Conservation (phyloP, 495 filamentous ascomycete genomes). For the Podospora sp. region DNA sequence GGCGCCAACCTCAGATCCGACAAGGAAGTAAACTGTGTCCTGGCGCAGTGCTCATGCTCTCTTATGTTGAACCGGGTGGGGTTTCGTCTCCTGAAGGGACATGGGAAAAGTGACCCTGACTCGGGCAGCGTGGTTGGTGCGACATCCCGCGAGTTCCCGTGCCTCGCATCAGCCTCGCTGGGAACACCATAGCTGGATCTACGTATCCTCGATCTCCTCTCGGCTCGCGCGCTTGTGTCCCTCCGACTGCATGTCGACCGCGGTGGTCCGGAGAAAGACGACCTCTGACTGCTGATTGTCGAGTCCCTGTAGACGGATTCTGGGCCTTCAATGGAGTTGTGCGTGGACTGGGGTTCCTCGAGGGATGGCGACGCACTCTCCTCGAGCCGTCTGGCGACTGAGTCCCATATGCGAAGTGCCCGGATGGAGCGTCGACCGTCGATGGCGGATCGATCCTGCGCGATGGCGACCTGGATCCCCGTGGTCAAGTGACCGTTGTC, state of each 20-base stretch:
- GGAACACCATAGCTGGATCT: background rate
- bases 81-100: slow-evolving; percentile 44
- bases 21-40: slow-evolving; percentile 25
- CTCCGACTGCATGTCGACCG: background rate
- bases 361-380: background rate
- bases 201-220: background rate
- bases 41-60: slow-evolving; percentile 37
- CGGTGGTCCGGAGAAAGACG: background rate
- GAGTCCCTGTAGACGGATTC: background rate
- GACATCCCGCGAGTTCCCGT: background rate
- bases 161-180: background rate
- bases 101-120: slow-evolving; percentile 23
- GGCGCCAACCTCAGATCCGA: slow-evolving; percentile 28
- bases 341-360: background rate
- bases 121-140: background rate
- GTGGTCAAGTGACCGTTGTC: background rate
- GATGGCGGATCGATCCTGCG: background rate
- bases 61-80: slow-evolving; percentile 42
- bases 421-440: background rate
- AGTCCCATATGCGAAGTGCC: background rate
- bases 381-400: background rate
- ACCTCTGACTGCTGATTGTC: background rate
- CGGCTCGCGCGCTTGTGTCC: background rate
- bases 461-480: background rate
- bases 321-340: background rate